These are phyloP conservation scores for Mucor saturninus DNA, from an alignment of 371 early-diverging fungal genomes.

Conservation along the genomic window DNA sequence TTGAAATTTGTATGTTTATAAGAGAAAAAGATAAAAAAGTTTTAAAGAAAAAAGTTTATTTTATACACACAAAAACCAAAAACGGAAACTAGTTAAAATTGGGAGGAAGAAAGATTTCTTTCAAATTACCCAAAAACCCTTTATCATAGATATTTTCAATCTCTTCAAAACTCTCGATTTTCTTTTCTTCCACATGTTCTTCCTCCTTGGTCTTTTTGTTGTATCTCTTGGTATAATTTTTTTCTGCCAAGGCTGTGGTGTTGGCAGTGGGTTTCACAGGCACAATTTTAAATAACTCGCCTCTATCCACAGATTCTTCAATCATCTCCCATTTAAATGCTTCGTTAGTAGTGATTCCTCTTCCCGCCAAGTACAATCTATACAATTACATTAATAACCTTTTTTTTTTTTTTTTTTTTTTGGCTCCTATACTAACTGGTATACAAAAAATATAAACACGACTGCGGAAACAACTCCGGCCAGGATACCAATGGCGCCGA, in stretches of 20 bases:
- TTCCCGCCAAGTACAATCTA: conserved; percentile 61
- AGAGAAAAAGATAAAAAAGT: conserved; percentile 4
- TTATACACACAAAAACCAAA: conserved; percentile 3
- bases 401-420: neutral
- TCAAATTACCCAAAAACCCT: conserved; percentile 60
- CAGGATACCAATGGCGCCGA: conserved; percentile 69
- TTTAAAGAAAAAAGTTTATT: neutral
- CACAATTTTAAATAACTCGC: conserved; percentile 50
- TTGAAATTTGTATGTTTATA: neutral
- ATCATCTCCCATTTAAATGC: conserved; percentile 78
- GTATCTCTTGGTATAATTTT: conserved; percentile 23
- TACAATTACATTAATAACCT: neutral
- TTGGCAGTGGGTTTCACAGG: neutral
- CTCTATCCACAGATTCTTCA: conserved; percentile 68
- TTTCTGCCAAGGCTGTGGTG: conserved; percentile 14
- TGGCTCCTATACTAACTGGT: conserved; percentile 51
- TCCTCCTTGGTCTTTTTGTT: conserved; percentile 27
- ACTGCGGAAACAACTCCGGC: conserved; percentile 63
- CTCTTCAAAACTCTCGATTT: conserved; percentile 53
- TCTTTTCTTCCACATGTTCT: conserved; percentile 20
- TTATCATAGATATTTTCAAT: conserved; percentile 70
- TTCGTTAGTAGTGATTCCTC: conserved; percentile 79
- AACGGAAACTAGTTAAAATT: conserved; percentile 2
- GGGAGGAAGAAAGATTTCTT: conserved; percentile 43
- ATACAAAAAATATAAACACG: conserved; percentile 62